These are phyloP conservation scores for Myriangium duriaei DNA, from an alignment of 2,329 filamentous ascomycete species.

Conservation along the genomic window DNA sequence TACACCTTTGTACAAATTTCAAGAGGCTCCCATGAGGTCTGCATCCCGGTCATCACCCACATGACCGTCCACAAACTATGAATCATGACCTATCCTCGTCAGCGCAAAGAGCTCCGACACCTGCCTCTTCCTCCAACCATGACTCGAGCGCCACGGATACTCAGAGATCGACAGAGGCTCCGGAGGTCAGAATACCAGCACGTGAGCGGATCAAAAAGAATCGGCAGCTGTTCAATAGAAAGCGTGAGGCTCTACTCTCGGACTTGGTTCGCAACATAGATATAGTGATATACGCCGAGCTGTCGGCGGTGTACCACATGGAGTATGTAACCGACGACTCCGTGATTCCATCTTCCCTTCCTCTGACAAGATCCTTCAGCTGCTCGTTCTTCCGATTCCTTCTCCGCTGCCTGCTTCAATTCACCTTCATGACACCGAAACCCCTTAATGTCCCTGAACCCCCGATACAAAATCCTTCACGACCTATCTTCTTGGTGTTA, in stretches of 20 bases:
- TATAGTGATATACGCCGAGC: slow-evolving; percentile 47
- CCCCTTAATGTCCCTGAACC: slow-evolving; percentile 38
- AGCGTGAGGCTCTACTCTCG: slow-evolving; percentile 38
- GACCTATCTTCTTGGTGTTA: slow-evolving; percentile 36
- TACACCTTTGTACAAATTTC: no score
- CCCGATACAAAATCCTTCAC: slow-evolving; percentile 28
- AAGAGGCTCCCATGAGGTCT: no score
- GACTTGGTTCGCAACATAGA: slow-evolving; percentile 46
- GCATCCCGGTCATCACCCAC: no score
- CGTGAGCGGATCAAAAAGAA: not conserved
- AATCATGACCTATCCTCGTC: not conserved
- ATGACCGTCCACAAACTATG: no score
- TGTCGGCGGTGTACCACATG: slow-evolving; percentile 50
- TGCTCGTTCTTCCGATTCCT: slow-evolving; percentile 47
- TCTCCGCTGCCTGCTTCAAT: slow-evolving; percentile 42
- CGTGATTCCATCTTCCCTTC: not conserved
- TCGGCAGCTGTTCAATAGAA: slow-evolving; percentile 24
- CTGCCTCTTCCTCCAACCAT: not conserved
- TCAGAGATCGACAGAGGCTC: not conserved
- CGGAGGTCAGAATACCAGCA: not conserved
- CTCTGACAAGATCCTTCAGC: slow-evolving; percentile 22
- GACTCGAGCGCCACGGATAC: not conserved
- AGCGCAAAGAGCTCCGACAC: not conserved
- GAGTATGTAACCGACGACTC: slow-evolving; percentile 39
- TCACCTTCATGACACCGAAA: slow-evolving; percentile 48